Conservation (phyloP, 768 basidiomycete genomes). For the Trametes cinnabarina region DNA sequence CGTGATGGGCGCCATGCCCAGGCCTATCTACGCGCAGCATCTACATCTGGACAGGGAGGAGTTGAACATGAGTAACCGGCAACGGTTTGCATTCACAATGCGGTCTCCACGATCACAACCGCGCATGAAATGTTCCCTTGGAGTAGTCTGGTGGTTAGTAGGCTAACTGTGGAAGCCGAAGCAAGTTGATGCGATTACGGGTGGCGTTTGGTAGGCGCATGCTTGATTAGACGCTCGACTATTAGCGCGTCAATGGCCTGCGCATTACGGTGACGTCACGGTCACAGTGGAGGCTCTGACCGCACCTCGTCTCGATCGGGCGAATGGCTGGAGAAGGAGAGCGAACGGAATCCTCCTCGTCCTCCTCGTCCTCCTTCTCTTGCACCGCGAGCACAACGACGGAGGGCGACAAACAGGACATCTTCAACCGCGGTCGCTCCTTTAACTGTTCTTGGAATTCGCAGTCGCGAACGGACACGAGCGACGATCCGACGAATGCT, state of each 20-base stretch:
- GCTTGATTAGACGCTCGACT: background rate
- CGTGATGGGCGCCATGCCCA: background rate
- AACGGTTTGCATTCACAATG: background rate
- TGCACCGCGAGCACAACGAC: background rate
- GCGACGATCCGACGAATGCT: background rate
- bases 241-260: background rate
- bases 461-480: background rate
- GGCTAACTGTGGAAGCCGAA: background rate
- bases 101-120: too few species aligned
- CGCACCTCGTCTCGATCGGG: background rate
- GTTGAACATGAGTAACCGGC: too few species aligned
- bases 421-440: constrained; percentile 2
- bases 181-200: background rate
- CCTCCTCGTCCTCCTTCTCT: too few species aligned
- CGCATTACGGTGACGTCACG: constrained; percentile 18
- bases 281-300: constrained; percentile 3
- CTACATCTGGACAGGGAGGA: too few species aligned
- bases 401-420: background rate
- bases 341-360: too few species aligned
- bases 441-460: background rate
- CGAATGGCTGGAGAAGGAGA: background rate
- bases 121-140: too few species aligned
- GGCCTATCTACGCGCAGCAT: background rate
- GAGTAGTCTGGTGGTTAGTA: too few species aligned
- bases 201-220: background rate